A percentile compares a stretch with the other conserved stretches of the same genome.
Evolutionary conservation across 176 grass and related monocot species (phyloP).

Genomic region (Aegilops sharonensis): DNA sequence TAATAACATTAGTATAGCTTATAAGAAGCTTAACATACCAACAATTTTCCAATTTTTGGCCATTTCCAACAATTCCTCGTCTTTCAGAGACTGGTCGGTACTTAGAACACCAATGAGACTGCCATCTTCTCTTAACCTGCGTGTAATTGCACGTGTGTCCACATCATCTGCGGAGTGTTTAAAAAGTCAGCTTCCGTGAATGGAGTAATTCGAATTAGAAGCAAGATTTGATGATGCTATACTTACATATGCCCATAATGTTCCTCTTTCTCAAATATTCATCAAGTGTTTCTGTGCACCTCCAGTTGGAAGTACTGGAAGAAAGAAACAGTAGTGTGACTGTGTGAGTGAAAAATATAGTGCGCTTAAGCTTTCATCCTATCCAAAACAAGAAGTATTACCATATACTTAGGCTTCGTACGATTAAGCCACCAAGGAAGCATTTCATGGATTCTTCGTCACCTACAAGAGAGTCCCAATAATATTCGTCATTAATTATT

Average conservation of each 20-base stretch:
- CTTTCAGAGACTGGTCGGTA: slow-evolving; percentile 70
- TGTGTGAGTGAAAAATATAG: neutral
- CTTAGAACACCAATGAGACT: slow-evolving; percentile 97
- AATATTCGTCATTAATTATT: slow-evolving; percentile 8
- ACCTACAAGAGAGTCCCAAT: slow-evolving; percentile 37
- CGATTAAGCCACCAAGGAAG: slow-evolving; percentile 83
- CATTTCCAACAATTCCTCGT: slow-evolving; percentile 73
- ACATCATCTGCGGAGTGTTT: slow-evolving; percentile 65
- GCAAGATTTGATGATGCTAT: neutral
- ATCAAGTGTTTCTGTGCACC: slow-evolving; percentile 77
- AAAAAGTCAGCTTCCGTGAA: slow-evolving; percentile 11
- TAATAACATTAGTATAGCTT: neutral
- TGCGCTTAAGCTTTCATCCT: neutral
- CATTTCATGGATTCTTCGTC: slow-evolving; percentile 90
- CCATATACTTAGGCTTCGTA: slow-evolving; percentile 90
- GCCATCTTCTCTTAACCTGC: slow-evolving; percentile 88
- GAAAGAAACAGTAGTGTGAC: neutral
- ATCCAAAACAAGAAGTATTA: slow-evolving; percentile 27
- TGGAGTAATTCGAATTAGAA: slow-evolving; percentile 4
- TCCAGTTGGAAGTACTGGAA: slow-evolving; percentile 88
- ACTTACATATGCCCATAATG: slow-evolving; percentile 97
- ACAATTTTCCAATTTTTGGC: slow-evolving; percentile 89
- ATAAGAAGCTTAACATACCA: slow-evolving; percentile 49
- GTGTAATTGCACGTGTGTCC: slow-evolving; percentile 91
- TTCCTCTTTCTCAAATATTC: slow-evolving; percentile 87